Conservation (phyloP, 2,329 filamentous ascomycete species). For the Aspergillus brunneoviolaceus region DNA sequence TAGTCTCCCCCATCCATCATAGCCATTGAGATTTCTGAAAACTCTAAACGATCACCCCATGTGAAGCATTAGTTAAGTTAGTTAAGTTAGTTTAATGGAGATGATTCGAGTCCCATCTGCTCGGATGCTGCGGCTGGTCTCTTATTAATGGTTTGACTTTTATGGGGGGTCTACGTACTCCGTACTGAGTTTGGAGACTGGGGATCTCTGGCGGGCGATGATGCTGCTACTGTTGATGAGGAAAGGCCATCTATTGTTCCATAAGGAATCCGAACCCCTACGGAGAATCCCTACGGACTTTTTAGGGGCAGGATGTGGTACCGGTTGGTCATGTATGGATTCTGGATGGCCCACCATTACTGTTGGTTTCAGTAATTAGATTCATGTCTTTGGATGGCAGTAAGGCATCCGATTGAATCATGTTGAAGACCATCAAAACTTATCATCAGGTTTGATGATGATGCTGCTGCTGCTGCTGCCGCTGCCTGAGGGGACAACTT, state of each 20-base stretch:
- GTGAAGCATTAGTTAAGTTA: conserved; percentile 1
- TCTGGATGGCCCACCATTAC: neutral
- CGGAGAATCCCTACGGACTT: neutral
- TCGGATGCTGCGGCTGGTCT: conserved; percentile 4
- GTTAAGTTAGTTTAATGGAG: too few species aligned
- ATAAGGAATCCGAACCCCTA: neutral
- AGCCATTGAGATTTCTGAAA: conserved; percentile 3
- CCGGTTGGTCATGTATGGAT: neutral
- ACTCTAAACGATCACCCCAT: conserved; percentile 6
- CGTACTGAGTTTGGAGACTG: neutral
- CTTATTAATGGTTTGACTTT: neutral
- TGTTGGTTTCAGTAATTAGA: neutral
- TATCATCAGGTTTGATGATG: too few species aligned
- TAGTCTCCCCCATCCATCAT: neutral
- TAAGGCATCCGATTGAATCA: too few species aligned
- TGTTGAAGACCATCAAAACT: too few species aligned
- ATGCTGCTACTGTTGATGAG: neutral
- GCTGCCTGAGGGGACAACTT: too few species aligned
- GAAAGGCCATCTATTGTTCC: neutral
- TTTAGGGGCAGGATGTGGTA: neutral
- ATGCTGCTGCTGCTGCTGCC: too few species aligned
- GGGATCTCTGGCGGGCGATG: neutral
- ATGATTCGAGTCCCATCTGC: neutral
- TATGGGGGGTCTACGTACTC: neutral
- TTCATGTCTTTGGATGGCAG: too few species aligned